These are phyloP conservation scores for Linnemannia elongata DNA, from an alignment of 192 early-diverging fungal genomes.

Conservation along the genomic window DNA sequence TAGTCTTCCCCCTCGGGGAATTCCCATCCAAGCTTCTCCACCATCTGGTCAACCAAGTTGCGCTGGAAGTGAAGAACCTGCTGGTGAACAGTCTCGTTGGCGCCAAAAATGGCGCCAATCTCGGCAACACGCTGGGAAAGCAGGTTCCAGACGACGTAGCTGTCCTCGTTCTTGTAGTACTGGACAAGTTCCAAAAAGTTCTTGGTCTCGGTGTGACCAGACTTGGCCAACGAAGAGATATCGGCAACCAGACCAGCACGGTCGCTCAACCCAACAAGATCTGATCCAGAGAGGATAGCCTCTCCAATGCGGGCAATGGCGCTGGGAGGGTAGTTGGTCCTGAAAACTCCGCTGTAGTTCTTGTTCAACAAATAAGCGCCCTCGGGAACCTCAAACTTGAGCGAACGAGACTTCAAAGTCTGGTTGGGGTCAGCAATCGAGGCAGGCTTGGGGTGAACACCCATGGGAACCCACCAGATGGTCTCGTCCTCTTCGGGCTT, in stretches of 20 bases:
- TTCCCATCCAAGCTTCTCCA: conserved; percentile 84
- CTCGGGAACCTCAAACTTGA: conserved; percentile 65
- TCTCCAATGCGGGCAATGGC: conserved; percentile 67
- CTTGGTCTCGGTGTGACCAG: conserved; percentile 83
- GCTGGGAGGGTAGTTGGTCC: conserved; percentile 81
- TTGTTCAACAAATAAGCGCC: conserved; percentile 86
- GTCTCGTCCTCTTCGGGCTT: conserved; percentile 85
- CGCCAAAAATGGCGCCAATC: conserved; percentile 76
- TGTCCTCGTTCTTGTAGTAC: conserved; percentile 80
- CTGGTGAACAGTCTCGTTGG: conserved; percentile 68
- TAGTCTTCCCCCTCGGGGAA: conserved; percentile 79
- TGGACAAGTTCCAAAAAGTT: conserved; percentile 81
- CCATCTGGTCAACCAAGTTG: conserved; percentile 81
- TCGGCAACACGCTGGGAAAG: conserved; percentile 69
- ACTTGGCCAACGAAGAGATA: conserved; percentile 79
- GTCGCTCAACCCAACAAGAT: conserved; percentile 71
- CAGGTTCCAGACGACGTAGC: conserved; percentile 83
- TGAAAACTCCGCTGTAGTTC: conserved; percentile 85
- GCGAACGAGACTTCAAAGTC: conserved; percentile 65
- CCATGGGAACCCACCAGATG: conserved; percentile 91
- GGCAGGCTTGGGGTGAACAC: conserved; percentile 57
- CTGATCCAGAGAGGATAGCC: conserved; percentile 63
- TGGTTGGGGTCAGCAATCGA: conserved; percentile 51
- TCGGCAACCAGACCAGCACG: conserved; percentile 89
- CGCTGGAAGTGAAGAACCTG: conserved; percentile 77